Percentiles rank a stretch among this genome's conserved stretches.
Evolutionary conservation across 73 alveolate genomes (phyloP).

Genomic region (Tetrahymena malaccensis): DNA sequence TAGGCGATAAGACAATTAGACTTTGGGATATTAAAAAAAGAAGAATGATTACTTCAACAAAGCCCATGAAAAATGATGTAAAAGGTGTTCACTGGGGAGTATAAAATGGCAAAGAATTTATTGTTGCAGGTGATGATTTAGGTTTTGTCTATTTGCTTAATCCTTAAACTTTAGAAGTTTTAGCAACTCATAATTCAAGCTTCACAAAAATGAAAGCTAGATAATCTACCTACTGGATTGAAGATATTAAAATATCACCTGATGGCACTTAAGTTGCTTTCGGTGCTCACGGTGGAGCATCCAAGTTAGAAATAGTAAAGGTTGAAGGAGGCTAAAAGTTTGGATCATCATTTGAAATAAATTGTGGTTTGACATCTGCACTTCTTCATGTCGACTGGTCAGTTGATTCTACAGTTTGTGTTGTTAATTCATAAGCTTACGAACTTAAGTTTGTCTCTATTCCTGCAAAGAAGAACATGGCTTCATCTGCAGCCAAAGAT

Average conservation of each 20-base stretch:
- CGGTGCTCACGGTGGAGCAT: constrained; percentile 97
- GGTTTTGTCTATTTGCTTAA: constrained; percentile 77
- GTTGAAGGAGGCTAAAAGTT: constrained; percentile 59
- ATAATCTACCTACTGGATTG: constrained; percentile 77
- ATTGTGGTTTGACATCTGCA: constrained; percentile 89
- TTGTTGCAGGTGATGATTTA: constrained; percentile 76
- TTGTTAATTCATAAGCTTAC: constrained; percentile 90
- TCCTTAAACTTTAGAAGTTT: constrained; percentile 54
- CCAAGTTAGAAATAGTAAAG: constrained; percentile 75
- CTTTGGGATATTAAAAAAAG: constrained; percentile 74
- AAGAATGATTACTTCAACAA: constrained; percentile 48
- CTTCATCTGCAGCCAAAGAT: constrained; percentile 73
- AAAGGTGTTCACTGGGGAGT: constrained; percentile 78
- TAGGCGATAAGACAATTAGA: constrained; percentile 85
- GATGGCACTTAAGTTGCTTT: constrained; percentile 70
- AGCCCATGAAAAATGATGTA: constrained; percentile 69
- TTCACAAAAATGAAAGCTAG: constrained; percentile 54
- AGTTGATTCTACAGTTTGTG: constrained; percentile 70
- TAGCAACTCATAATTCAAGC: constrained; percentile 57
- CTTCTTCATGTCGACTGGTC: constrained; percentile 96
- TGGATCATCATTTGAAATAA: constrained; percentile 49
- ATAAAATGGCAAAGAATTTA: constrained; percentile 21
- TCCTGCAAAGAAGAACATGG: constrained; percentile 61
- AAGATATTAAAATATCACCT: constrained; percentile 93
- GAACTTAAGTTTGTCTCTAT: constrained; percentile 88